Percentiles rank a stretch among this genome's conserved stretches.
Conservation (phyloP, 106 monocot genomes). For the Triglochin maritima region DNA sequence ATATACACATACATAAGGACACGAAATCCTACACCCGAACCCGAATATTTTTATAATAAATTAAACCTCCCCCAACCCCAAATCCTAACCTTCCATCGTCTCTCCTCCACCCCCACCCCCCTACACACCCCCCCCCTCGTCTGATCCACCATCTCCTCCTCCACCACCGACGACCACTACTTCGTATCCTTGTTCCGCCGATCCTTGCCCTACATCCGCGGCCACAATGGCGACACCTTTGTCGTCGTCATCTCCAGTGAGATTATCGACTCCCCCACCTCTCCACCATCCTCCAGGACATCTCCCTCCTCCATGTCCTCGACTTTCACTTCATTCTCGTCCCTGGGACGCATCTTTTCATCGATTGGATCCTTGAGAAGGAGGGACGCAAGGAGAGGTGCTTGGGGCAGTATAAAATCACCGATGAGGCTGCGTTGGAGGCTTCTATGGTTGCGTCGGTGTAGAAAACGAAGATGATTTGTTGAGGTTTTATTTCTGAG, state of each 20-base stretch:
- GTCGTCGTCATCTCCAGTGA: background rate
- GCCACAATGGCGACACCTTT: background rate
- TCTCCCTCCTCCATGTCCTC: background rate
- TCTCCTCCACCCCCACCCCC: no score
- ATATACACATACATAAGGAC: no score
- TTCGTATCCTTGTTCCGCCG: conserved; percentile 21
- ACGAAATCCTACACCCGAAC: no score
- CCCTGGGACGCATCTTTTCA: conserved; percentile 10
- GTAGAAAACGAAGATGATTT: no score
- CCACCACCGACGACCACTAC: no score
- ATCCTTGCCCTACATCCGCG: conserved; percentile 40
- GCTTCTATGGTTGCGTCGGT: conserved; percentile 2
- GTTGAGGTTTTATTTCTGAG: no score
- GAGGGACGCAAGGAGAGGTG: conserved; percentile 1
- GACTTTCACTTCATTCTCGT: background rate
- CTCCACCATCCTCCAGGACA: background rate
- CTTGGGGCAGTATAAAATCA: background rate
- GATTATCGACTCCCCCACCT: conserved; percentile 1
- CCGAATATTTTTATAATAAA: no score
- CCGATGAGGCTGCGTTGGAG: background rate
- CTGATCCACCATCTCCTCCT: no score
- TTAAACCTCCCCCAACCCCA: no score
- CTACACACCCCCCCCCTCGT: no score
- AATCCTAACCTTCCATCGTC: no score
- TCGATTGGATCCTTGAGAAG: conserved; percentile 12